Evolutionary conservation across 371 early-diverging fungal genomes (phyloP).

Genomic region (Mortierella sp.): DNA sequence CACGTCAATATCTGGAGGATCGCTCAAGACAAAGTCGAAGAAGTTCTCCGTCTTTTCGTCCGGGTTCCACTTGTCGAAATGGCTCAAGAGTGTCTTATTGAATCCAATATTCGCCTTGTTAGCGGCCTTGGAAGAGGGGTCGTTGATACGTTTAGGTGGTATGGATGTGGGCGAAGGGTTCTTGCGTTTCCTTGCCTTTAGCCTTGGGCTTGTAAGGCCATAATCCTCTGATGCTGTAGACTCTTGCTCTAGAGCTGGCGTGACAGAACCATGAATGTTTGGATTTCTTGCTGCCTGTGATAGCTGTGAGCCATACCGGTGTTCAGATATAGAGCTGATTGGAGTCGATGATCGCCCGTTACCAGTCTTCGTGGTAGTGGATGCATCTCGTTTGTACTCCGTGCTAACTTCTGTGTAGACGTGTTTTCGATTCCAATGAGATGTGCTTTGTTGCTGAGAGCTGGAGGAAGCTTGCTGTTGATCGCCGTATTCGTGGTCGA

Average conservation of each 20-base stretch:
- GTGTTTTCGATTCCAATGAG: conserved; percentile 23
- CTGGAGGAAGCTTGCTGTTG: not conserved
- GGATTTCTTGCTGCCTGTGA: no score
- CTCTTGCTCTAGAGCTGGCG: conserved; percentile 1
- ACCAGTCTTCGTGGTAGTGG: not conserved
- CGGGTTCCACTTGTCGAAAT: conserved; percentile 38
- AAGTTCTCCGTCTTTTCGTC: conserved; percentile 33
- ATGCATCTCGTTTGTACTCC: conserved; percentile 2
- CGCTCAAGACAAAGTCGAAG: conserved; percentile 46
- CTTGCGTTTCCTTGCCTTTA: conserved; percentile 25
- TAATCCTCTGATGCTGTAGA: not conserved
- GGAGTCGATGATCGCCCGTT: no score
- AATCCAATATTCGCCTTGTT: conserved; percentile 14
- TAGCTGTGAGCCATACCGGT: not conserved
- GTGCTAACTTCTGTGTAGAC: conserved; percentile 4
- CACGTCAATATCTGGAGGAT: conserved; percentile 45
- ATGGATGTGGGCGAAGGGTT: conserved; percentile 8
- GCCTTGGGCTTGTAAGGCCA: conserved; percentile 1
- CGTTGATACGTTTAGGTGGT: not conserved
- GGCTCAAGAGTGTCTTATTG: conserved; percentile 35
- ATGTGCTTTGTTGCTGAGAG: conserved; percentile 13
- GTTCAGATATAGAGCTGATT: not conserved
- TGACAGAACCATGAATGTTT: not conserved
- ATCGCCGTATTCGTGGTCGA: not conserved
- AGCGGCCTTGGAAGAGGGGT: not conserved